A percentile compares a stretch with the other conserved stretches of the same genome.
These are phyloP conservation scores for Aspergillus hancockii DNA, from an alignment of 495 filamentous ascomycete genomes.

Conservation along the genomic window DNA sequence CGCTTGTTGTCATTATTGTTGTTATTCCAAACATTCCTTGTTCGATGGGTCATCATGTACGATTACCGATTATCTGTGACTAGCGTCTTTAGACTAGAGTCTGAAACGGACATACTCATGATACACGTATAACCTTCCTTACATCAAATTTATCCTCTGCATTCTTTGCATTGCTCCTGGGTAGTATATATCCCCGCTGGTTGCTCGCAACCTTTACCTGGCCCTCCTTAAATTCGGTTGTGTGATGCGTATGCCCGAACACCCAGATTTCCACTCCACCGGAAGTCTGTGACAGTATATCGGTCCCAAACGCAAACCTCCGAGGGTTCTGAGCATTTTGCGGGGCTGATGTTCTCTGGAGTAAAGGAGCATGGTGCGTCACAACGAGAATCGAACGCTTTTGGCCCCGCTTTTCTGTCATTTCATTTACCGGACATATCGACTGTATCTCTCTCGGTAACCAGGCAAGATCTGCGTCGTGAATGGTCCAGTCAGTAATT, in stretches of 20 bases:
- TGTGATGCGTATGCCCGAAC: constrained; percentile 57
- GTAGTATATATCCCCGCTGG: constrained; percentile 53
- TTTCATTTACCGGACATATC: constrained; percentile 23
- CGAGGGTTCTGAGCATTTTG: constrained; percentile 42
- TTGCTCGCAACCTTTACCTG: constrained; percentile 51
- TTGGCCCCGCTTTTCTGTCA: constrained; percentile 8
- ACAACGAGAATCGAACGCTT: constrained; percentile 45
- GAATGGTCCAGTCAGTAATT: constrained; percentile 51
- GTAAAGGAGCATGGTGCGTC: constrained; percentile 56
- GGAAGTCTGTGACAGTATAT: constrained; percentile 36
- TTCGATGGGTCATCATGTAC: too few relatives aligned
- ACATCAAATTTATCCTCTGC: constrained; percentile 24
- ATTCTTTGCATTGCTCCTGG: constrained; percentile 18
- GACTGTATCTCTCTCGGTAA: constrained; percentile 38
- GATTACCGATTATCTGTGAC: too few relatives aligned
- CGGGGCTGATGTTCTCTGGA: constrained; percentile 42
- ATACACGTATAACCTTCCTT: constrained; percentile 22
- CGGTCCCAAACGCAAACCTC: constrained; percentile 52
- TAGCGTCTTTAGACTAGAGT: too few relatives aligned
- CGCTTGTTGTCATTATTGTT: too few relatives aligned
- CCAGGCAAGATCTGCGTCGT: constrained; percentile 48
- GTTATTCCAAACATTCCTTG: too few relatives aligned
- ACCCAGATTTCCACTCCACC: constrained; percentile 45
- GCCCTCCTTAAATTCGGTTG: constrained; percentile 38
- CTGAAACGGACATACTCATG: constrained; percentile 2